Conservation (phyloP, 2,329 filamentous ascomycete genomes). For the Clarireedia sp. region DNA sequence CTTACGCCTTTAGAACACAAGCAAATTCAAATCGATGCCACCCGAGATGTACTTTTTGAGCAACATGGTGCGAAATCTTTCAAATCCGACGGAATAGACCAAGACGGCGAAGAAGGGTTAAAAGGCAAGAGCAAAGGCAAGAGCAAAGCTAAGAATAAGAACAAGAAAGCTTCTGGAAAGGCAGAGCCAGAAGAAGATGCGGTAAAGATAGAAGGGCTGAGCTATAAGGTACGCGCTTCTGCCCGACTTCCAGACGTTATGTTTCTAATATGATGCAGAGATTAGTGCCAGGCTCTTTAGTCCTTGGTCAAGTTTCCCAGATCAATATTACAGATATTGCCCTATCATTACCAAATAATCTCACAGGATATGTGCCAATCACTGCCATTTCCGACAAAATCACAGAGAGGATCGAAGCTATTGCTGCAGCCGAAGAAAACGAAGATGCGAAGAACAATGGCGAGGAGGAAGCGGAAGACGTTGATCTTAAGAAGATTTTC, state of each 20-base stretch:
- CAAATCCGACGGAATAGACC: conserved; percentile 29
- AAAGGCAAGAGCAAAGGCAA: conserved; percentile 37
- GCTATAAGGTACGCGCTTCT: conserved; percentile 63
- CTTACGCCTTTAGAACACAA: conserved; percentile 92
- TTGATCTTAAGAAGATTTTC: conserved; percentile 72
- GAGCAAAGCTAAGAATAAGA: conserved; percentile 45
- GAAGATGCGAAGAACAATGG: conserved; percentile 46
- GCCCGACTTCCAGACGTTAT: neutral
- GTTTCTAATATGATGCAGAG: conserved; percentile 47
- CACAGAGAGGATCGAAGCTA: conserved; percentile 64
- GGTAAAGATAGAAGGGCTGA: conserved; percentile 77
- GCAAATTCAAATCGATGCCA: conserved; percentile 90
- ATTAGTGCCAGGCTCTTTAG: conserved; percentile 73
- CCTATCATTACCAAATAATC: conserved; percentile 83
- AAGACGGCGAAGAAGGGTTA: conserved; percentile 26
- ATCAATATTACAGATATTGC: conserved; percentile 75
- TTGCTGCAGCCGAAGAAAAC: conserved; percentile 51
- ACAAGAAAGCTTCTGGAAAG: conserved; percentile 43
- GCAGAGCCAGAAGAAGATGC: conserved; percentile 40
- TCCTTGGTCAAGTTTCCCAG: conserved; percentile 77
- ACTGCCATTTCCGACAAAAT: conserved; percentile 82
- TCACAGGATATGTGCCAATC: conserved; percentile 81
- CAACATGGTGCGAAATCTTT: conserved; percentile 52
- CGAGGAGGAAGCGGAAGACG: conserved; percentile 46
- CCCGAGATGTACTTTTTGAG: conserved; percentile 85